phyloP scores from a whole-genome alignment of 1,284 basidiomycete genomes.

The Irpex lacteus region DNA sequence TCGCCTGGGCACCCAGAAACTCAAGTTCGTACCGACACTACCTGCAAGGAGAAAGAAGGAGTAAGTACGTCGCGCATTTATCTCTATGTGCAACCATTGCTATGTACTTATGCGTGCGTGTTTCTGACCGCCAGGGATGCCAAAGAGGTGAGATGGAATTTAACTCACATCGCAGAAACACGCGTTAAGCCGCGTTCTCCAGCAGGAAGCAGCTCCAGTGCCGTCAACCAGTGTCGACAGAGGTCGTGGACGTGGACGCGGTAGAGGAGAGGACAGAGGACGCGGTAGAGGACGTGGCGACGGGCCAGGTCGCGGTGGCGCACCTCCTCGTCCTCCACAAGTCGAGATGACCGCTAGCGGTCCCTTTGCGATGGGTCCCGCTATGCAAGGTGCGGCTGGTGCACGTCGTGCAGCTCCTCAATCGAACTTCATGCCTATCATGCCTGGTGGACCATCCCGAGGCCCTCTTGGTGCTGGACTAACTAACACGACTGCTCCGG shows the following conservation, averaged over 20 bases:
- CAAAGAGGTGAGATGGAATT: constrained; percentile 8
- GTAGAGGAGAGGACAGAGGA: constrained; percentile 9
- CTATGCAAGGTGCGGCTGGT: constrained; percentile 51
- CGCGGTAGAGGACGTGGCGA: constrained; percentile 40
- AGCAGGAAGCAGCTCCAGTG: constrained; percentile 23
- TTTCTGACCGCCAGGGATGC: neutral
- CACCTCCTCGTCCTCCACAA: constrained; percentile 41
- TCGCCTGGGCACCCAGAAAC: constrained; percentile 65
- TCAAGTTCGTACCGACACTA: constrained; percentile 78
- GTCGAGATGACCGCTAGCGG: constrained; percentile 80
- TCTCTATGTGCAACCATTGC: neutral
- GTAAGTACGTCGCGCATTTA: constrained; percentile 44
- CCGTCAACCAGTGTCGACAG: constrained; percentile 29
- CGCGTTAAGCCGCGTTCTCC: neutral
- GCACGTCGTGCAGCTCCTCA: constrained; percentile 49
- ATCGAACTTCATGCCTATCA: constrained; percentile 48
- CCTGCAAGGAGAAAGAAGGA: constrained; percentile 72
- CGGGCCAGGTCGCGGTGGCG: constrained; percentile 44
- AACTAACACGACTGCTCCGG: constrained; percentile 38
- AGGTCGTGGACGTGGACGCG: constrained; percentile 31
- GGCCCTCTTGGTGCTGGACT: constrained; percentile 48
- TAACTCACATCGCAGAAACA: neutral
- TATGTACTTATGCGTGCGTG: neutral
- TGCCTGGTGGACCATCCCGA: constrained; percentile 35
- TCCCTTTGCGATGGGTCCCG: constrained; percentile 81